Base-by-base conservation (phyloP, 441 rosid genomes). In the Pelargonium myrrhifolium region DNA sequence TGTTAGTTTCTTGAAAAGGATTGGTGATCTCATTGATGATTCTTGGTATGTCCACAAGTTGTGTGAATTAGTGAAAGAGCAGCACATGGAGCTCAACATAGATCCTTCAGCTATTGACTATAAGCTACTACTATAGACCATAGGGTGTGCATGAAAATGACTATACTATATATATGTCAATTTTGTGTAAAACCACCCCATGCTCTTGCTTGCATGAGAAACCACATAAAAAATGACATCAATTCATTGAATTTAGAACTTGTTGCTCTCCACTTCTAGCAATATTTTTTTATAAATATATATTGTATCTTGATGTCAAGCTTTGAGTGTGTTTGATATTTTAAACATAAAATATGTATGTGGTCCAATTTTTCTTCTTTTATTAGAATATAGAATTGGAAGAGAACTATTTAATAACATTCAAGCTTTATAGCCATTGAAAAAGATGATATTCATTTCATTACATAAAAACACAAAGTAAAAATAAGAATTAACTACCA, bases 71-170 rank as follows among this genome's bases (percentile, higher is more conserved):
- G 51, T 45, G 51, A 12, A 45, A 45, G 51, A 45, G 51, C 11
- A 45, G 14, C 51, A 45, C 51, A 45, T 45, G 51, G 51, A 45
- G 51, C 51, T 45, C 51, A 45, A 45, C 51, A 45, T 45, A 45
- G 51, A 45, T 45, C 51, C 51, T n/a, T 45, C 5, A 45, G 15
- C n/a, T 45, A 45, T 11, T 45, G 51, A 15, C 51, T 45, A 15
- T 45, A 45, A 45, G 51, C 15, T 45, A 14, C 51, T 31, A 45
- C 5, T 45, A n/a, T n/a, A n/a, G n/a, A n/a, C n/a, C n/a, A 45
- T 45, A 45, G 14, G 51, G 51, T 45, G 14, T 45, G 5, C 51
- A 45, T 45, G 51, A 45, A 12, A 45, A 45, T 45, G 51, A 45
- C 51, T n/a, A 45, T 2, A 45, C 15, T 11, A 45, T 45, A 31